Conservation (phyloP, 2,329 filamentous ascomycete species). For the Thelonectria blattea region DNA sequence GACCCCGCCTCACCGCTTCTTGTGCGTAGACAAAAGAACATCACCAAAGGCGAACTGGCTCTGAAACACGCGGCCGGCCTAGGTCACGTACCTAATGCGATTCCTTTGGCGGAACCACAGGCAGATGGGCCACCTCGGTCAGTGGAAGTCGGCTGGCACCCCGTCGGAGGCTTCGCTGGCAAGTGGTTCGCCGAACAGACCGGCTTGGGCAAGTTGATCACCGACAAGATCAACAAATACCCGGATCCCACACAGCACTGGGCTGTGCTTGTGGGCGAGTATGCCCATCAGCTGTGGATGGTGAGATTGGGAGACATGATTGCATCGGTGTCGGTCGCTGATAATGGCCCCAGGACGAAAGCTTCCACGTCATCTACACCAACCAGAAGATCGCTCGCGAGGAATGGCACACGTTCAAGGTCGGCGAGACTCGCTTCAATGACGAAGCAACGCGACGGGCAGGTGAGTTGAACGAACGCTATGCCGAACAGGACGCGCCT, state of each 20-base stretch:
- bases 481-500: background rate
- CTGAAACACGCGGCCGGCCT: conserved; percentile 45
- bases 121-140: conserved; percentile 41
- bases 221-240: conserved; percentile 58
- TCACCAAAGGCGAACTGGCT: conserved; percentile 44
- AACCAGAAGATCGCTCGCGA: conserved; percentile 54
- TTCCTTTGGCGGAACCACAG: conserved; percentile 39
- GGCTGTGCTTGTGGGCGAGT: conserved; percentile 63
- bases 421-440: conserved; percentile 60
- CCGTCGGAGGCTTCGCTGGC: conserved; percentile 60
- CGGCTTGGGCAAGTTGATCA: conserved; percentile 61
- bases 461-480: conserved; percentile 43
- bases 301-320: conserved; percentile 34
- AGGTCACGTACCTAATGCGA: conserved; percentile 40
- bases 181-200: conserved; percentile 66
- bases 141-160: conserved; percentile 64
- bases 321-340: background rate
- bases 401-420: conserved; percentile 58
- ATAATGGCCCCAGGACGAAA: conserved; percentile 51
- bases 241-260: conserved; percentile 67
- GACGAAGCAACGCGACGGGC: conserved; percentile 58
- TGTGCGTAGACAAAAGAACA: conserved; percentile 38
- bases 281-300: conserved; percentile 66
- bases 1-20: conserved; percentile 15
- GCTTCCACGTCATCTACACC: conserved; percentile 62